These are phyloP conservation scores for Tolypocladium tropicale DNA, from an alignment of 2,329 filamentous ascomycete genomes.

Conservation along the genomic window DNA sequence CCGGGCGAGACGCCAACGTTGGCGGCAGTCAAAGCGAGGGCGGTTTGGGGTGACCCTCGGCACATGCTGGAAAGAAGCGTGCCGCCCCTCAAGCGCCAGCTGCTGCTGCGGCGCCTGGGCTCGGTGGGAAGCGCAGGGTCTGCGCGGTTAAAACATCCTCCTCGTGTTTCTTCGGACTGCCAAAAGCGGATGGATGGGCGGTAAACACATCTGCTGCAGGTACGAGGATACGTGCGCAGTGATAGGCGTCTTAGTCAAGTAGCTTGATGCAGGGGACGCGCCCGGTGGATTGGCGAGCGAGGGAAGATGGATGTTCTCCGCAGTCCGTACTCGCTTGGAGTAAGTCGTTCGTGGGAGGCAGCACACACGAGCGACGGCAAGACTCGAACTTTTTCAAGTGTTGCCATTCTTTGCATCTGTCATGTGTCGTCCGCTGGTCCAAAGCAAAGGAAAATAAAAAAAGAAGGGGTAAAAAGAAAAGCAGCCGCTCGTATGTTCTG, in stretches of 20 bases:
- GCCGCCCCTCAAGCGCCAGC: not conserved
- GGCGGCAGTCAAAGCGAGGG: not conserved
- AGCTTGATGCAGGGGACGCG: not conserved
- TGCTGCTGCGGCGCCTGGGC: not conserved
- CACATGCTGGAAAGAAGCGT: not conserved
- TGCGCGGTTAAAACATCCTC: not conserved
- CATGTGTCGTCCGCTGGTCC: no score
- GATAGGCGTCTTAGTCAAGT: not conserved
- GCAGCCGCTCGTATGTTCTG: no score
- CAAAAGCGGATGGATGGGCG: not conserved
- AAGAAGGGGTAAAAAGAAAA: no score
- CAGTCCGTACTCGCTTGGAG: no score
- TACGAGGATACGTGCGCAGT: not conserved
- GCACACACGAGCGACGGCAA: no score
- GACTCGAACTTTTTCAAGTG: no score
- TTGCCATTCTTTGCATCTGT: no score
- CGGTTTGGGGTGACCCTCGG: no score
- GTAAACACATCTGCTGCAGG: not conserved
- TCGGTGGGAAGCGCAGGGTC: no score
- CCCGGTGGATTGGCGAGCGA: not conserved
- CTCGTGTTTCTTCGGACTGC: not conserved
- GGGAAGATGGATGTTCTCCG: no score
- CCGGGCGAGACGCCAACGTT: not conserved
- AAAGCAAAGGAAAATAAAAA: no score
- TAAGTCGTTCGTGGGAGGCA: no score